phyloP scores from a whole-genome alignment of 2,329 filamentous ascomycete genomes.

The Leptoxyphium fumago region DNA sequence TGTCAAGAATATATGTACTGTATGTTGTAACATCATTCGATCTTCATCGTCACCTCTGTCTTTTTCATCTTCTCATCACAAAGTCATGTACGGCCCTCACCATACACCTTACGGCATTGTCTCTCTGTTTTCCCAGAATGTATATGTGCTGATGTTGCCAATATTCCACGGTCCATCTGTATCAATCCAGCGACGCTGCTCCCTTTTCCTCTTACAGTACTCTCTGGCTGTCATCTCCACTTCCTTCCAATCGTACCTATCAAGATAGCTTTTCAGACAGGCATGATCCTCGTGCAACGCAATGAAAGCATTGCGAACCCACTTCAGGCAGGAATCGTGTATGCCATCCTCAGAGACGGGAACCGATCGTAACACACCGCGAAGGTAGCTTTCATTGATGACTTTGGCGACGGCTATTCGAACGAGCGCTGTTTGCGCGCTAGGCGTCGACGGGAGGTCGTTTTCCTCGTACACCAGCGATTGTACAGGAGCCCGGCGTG shows the following conservation, averaged over 20 bases:
- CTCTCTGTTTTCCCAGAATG: background rate
- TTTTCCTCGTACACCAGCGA: background rate
- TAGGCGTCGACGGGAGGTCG: background rate
- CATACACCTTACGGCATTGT: background rate
- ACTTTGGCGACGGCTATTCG: background rate
- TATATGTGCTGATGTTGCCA: background rate
- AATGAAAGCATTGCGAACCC: background rate
- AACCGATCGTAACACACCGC: background rate
- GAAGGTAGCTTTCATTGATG: background rate
- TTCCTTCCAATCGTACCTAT: slow-evolving; percentile 1
- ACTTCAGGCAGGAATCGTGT: background rate
- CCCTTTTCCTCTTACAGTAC: background rate
- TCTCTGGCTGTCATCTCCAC: background rate
- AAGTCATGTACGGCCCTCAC: too few relatives aligned
- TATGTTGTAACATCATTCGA: too few relatives aligned
- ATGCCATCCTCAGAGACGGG: background rate
- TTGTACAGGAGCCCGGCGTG: background rate
- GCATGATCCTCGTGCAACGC: background rate
- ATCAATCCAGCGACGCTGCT: background rate
- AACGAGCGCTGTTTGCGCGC: background rate
- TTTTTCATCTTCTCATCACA: too few relatives aligned
- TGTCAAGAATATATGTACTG: too few relatives aligned
- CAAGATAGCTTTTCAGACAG: slow-evolving; percentile 1
- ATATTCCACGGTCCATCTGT: background rate
- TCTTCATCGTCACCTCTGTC: too few relatives aligned